Percentiles rank a stretch among this genome's conserved stretches.
phyloP scores from a whole-genome alignment of 257 asterid genomes.

The Salvia hispanica region DNA sequence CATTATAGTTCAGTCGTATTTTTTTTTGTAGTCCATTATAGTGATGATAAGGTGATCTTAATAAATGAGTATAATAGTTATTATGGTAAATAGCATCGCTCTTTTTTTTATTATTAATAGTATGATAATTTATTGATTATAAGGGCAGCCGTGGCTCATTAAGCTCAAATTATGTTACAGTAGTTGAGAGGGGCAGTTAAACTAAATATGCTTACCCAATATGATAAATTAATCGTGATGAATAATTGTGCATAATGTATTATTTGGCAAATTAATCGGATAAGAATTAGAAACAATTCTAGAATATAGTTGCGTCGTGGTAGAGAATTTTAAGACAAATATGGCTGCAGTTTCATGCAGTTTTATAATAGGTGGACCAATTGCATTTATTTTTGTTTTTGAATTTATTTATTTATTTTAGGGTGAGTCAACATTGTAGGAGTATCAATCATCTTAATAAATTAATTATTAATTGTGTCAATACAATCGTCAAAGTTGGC shows the following conservation, averaged over 20 bases:
- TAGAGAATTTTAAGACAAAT: conserved; percentile 1
- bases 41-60: too few species aligned
- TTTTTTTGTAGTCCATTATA: too few species aligned
- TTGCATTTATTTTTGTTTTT: background rate
- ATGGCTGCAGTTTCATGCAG: conserved; percentile 1
- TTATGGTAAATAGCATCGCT: too few species aligned
- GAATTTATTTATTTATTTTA: background rate
- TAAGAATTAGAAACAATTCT: background rate
- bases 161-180: too few species aligned
- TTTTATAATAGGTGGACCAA: conserved; percentile 8
- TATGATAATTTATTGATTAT: too few species aligned
- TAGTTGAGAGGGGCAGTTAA: too few species aligned
- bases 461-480: background rate
- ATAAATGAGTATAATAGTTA: too few species aligned
- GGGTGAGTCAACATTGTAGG: conserved; percentile 5
- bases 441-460: background rate
- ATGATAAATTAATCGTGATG: background rate
- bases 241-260: background rate
- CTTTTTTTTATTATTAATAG: too few species aligned
- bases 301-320: background rate
- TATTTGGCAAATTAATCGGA: background rate
- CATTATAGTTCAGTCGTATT: too few species aligned
- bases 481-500: too few species aligned
- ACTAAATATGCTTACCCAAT: too few species aligned
- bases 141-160: too few species aligned